Evolutionary conservation across 352 stramenopile species (phyloP), one percentile per base, ranked within the genome.

Genomic region (Globisporangium middletonii): DNA sequence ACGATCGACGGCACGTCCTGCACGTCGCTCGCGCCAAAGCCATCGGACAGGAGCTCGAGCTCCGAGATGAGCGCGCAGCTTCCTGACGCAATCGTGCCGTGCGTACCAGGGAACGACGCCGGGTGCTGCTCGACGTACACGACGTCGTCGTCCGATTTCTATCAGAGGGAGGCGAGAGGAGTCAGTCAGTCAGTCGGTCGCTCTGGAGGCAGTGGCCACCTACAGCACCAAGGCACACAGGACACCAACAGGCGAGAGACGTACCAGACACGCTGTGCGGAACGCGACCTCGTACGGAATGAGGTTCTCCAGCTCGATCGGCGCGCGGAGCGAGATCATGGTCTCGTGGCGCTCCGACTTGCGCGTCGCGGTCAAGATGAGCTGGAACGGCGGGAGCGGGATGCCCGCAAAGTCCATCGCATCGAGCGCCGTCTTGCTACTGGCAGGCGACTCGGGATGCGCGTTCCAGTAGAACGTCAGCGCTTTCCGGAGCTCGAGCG

Each of bases 301-400:
- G 4, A 93, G 64, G 47, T 93, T 93, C 57, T 93, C 83, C 16
- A 93, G 44, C 33, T 79, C 64, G 45, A 93, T 86, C 16, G 81
- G 81, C 11, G 84, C 70, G 9, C 75, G 75, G 33, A 94, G 64
- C 3, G 75, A 79, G 52, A 92, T 83, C 41, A 79, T 73, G 26
- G 79, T 88, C 60, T 92, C 82, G 23, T 88, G 79, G 27, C 82
- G 80, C 49, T 92, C 79, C 0, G 82, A 89, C 60, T 92, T 92
- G 7, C 79, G 71, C 44, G 75, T 65, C 19, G 71, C 78, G 2
- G 82, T 90, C 44, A 92, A 35, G 49, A 92, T 84, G 26, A 92
- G 57, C 71, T 92, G 82, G 43, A 89, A 90, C 19, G 82, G 79
- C 27, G 82, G 77, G 1, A 85, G 45, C 16, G 78, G 78, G 1